A percentile compares a stretch with the other conserved stretches of the same genome.
Conservation (phyloP, 2,329 filamentous ascomycete species). For the Ophiostoma tasmaniense region DNA sequence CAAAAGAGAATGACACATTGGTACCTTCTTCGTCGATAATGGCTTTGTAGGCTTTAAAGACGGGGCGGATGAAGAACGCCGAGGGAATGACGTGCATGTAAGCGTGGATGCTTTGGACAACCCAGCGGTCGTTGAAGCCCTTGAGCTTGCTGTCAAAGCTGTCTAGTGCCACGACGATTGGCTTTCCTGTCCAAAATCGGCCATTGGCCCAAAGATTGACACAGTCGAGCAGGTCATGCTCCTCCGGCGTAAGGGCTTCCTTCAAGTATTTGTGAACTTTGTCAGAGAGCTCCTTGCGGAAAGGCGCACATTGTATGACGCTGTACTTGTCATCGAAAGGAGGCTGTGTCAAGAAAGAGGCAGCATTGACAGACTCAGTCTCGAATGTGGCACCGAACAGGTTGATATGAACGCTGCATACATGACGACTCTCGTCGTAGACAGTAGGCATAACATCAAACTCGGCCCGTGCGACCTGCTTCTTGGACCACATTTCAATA, state of each 20-base stretch:
- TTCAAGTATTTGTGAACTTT: background rate
- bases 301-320: background rate
- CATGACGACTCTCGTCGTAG: background rate
- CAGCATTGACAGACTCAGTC: background rate
- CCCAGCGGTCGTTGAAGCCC: background rate
- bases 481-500: background rate
- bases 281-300: background rate
- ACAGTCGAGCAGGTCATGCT: background rate
- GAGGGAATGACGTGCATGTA: background rate
- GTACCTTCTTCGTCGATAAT: background rate
- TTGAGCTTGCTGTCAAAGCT: background rate
- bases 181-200: background rate
- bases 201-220: constrained; percentile 9
- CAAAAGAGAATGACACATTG: background rate
- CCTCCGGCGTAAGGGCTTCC: background rate
- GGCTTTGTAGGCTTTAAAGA: background rate
- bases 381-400: background rate
- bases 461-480: background rate
- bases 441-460: background rate
- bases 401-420: background rate
- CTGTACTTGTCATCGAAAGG: background rate
- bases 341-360: background rate
- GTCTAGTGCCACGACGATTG: background rate
- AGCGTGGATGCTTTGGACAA: background rate
- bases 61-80: background rate